These are phyloP conservation scores for Letharia columbiana DNA, from an alignment of 495 filamentous ascomycete genomes.

Conservation along the genomic window DNA sequence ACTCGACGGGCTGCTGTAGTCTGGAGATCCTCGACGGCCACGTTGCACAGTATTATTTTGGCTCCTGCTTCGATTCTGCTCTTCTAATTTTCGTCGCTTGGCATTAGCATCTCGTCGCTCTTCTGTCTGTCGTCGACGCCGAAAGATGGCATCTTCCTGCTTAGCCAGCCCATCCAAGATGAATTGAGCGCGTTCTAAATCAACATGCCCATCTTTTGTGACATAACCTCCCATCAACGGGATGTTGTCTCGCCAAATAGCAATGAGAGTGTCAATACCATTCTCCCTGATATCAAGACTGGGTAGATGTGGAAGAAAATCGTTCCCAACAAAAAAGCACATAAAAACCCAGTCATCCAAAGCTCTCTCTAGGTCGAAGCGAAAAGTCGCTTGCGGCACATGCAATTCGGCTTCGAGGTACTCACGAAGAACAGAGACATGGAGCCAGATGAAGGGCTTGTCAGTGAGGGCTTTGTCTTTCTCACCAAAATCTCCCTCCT, in stretches of 20 bases:
- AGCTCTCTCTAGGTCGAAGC: constrained; percentile 87
- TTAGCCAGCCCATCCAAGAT: constrained; percentile 86
- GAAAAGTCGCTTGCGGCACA: constrained; percentile 68
- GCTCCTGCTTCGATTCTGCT: constrained; percentile 44
- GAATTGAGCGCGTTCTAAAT: constrained; percentile 75
- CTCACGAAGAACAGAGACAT: constrained; percentile 84
- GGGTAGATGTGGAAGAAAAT: constrained; percentile 94
- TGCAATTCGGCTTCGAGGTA: constrained; percentile 86
- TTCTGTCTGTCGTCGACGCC: constrained; percentile 69
- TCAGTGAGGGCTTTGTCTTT: constrained; percentile 58
- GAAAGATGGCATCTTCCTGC: constrained; percentile 93
- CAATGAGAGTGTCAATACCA: constrained; percentile 90
- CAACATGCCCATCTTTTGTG: constrained; percentile 87
- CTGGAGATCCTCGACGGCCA: constrained; percentile 38
- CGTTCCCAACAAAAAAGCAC: constrained; percentile 99
- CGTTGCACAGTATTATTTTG: constrained; percentile 26
- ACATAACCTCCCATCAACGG: constrained; percentile 89
- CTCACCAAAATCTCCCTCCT: constrained; percentile 76
- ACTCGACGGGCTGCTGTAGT: constrained; percentile 32
- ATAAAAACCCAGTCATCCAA: constrained; percentile 99
- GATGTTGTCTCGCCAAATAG: constrained; percentile 92
- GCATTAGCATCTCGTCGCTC: constrained; percentile 68
- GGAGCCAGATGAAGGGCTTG: constrained; percentile 98
- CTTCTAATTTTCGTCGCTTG: constrained; percentile 67
- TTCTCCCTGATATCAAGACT: constrained; percentile 95